A percentile compares a stretch with the other conserved stretches of the same genome.
Conservation (phyloP, 495 filamentous ascomycete species). For the Lophiostoma macrostomum region DNA sequence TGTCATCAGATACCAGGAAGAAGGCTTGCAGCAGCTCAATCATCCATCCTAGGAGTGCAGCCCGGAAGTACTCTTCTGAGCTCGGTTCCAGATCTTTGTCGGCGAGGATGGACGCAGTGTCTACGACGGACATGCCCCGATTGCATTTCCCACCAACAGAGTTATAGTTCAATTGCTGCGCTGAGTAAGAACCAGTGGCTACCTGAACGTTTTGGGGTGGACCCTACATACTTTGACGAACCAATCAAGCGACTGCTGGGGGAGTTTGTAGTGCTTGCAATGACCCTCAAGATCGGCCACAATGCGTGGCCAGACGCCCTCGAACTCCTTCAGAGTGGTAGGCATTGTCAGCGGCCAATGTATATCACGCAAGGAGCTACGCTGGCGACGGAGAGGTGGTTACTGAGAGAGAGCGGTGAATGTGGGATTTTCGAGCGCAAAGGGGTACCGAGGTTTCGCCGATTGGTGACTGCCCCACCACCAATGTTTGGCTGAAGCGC, state of each 20-base stretch:
- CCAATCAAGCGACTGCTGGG: conserved; percentile 80
- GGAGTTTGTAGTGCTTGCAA: conserved; percentile 74
- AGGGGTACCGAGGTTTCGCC: neutral
- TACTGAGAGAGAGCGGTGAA: neutral
- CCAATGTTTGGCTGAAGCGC: too few relatives aligned
- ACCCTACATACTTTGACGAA: conserved; percentile 69
- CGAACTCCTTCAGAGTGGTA: conserved; percentile 78
- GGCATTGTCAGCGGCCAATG: conserved; percentile 34
- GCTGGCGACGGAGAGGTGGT: neutral
- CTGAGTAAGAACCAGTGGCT: conserved; percentile 11
- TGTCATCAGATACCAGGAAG: conserved; percentile 98
- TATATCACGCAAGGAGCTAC: too few relatives aligned
- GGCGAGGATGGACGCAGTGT: conserved; percentile 79
- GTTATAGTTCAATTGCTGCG: conserved; percentile 76
- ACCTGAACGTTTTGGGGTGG: neutral
- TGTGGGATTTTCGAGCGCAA: neutral
- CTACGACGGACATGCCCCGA: conserved; percentile 95
- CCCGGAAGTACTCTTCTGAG: conserved; percentile 72
- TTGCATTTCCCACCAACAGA: conserved; percentile 95
- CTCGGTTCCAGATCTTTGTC: conserved; percentile 60
- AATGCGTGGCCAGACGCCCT: conserved; percentile 77
- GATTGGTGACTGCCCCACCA: too few relatives aligned
- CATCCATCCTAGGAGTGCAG: conserved; percentile 89
- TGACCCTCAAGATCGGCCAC: conserved; percentile 73
- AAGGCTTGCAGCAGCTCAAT: conserved; percentile 97